A percentile compares a stretch with the other conserved stretches of the same genome.
These are phyloP conservation scores for Vitis rupestris DNA, from an alignment of 164 flowering plant species.

Conservation along the genomic window DNA sequence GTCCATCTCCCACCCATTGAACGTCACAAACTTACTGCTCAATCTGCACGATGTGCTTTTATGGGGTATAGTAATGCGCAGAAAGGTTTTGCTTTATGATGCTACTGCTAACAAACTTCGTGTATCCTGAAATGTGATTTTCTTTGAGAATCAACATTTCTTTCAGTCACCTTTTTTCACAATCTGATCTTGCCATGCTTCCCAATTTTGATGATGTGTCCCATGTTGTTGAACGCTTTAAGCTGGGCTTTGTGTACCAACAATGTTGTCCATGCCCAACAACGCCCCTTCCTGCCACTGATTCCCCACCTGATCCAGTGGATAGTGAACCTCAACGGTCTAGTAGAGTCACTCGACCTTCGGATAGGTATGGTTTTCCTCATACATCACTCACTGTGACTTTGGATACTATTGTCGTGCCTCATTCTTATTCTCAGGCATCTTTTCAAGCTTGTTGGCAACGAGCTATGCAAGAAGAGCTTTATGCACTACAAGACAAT, in stretches of 20 bases:
- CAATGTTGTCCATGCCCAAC: no score
- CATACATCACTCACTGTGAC: neutral
- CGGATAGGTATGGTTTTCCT: neutral
- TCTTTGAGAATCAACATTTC: constrained; percentile 12
- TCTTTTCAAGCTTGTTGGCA: no score
- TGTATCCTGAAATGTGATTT: constrained; percentile 9
- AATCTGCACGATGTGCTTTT: constrained; percentile 13
- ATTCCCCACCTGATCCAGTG: neutral
- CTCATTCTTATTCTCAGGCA: no score
- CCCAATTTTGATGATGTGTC: no score
- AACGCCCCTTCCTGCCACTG: neutral
- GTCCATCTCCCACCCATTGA: constrained; percentile 10
- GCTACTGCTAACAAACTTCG: neutral
- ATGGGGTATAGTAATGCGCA: constrained; percentile 3
- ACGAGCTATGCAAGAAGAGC: no score
- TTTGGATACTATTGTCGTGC: no score
- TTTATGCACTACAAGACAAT: neutral
- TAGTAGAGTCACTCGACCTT: neutral
- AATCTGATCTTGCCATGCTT: no score
- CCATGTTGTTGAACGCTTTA: no score
- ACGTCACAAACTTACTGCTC: constrained; percentile 5
- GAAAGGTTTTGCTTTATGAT: constrained; percentile 2
- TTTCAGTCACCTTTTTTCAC: neutral
- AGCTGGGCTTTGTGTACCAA: no score
- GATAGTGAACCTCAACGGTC: neutral